These are phyloP conservation scores for Colletotrichum sp. DNA, from an alignment of 2,329 filamentous ascomycete species.

Conservation along the genomic window DNA sequence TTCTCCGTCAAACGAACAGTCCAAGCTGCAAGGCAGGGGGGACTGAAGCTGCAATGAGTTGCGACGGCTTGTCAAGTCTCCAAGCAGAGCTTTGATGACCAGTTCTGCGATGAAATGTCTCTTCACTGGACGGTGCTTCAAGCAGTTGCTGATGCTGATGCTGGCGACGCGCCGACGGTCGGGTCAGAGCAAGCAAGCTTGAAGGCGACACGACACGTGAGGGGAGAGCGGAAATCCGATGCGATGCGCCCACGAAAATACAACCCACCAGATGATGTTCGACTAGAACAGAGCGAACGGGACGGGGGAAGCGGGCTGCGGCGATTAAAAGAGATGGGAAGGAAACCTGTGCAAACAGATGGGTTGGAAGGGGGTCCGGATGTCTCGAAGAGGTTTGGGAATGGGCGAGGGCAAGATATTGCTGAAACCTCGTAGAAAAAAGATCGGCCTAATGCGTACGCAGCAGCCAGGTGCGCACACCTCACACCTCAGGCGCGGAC, in stretches of 20 bases:
- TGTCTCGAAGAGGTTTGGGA: conserved; percentile 28
- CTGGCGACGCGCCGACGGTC: conserved; percentile 12
- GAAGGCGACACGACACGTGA: conserved; percentile 16
- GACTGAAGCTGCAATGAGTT: conserved; percentile 12
- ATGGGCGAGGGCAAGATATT: conserved; percentile 27
- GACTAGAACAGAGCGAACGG: neutral
- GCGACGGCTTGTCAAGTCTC: conserved; percentile 14
- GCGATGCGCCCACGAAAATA: conserved; percentile 13
- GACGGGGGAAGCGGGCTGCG: neutral
- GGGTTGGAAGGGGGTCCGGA: conserved; percentile 20
- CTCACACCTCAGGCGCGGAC: conserved; percentile 1
- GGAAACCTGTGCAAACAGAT: conserved; percentile 17
- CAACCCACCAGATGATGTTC: conserved; percentile 13
- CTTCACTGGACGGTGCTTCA: neutral
- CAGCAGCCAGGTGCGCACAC: neutral
- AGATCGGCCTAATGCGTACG: conserved; percentile 17
- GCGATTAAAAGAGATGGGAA: conserved; percentile 21
- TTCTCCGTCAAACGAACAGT: conserved; percentile 34
- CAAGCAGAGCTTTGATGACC: conserved; percentile 22
- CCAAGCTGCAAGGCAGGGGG: conserved; percentile 23
- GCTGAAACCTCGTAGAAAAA: conserved; percentile 30
- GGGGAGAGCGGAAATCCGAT: conserved; percentile 6
- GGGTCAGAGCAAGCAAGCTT: conserved; percentile 11
- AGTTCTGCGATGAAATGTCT: neutral
- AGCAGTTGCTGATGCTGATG: neutral